A percentile compares a stretch with the other conserved stretches of the same genome.
Evolutionary conservation across 176 grass and related monocot species (phyloP).

Genomic region (Elaeis guineensis): DNA sequence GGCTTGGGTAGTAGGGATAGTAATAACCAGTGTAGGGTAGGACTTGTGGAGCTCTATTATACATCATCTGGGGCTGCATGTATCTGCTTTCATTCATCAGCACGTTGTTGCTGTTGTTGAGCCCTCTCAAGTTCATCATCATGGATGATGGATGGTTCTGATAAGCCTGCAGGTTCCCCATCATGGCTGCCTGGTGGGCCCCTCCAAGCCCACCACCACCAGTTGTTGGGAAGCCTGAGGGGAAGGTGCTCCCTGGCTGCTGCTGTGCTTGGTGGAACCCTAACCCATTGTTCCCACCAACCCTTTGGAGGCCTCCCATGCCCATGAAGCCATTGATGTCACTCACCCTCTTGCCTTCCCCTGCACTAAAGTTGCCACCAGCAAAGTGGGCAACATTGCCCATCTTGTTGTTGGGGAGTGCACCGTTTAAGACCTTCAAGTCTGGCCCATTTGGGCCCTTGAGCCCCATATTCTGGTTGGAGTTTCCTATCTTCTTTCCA

Average conservation of each 20-base stretch:
- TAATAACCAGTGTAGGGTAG: conserved; percentile 91
- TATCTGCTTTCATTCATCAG: conserved; percentile 56
- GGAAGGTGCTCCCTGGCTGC: conserved; percentile 9
- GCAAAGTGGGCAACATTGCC: conserved; percentile 9
- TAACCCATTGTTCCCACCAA: background rate
- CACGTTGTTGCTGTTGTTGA: conserved; percentile 39
- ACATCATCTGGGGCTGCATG: conserved; percentile 90
- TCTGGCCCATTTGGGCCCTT: conserved; percentile 31
- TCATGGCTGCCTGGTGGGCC: conserved; percentile 42
- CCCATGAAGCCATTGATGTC: conserved; percentile 52
- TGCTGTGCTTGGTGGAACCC: background rate
- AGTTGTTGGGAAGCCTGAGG: conserved; percentile 34
- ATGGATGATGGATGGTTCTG: conserved; percentile 39
- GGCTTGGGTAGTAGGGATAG: conserved; percentile 34
- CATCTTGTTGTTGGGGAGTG: conserved; percentile 46
- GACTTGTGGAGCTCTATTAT: conserved; percentile 81
- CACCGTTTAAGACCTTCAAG: conserved; percentile 30
- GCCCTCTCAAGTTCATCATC: conserved; percentile 53
- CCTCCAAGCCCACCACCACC: conserved; percentile 23
- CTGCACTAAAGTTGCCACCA: background rate
- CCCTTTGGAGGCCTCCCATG: conserved; percentile 20
- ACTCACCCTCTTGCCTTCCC: too few species aligned
- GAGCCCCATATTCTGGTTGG: conserved; percentile 25
- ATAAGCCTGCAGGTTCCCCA: conserved; percentile 62
- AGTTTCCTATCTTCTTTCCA: background rate